Base-by-base conservation (phyloP, 768 basidiomycete species). In the Cystofilobasidium macerans region DNA sequence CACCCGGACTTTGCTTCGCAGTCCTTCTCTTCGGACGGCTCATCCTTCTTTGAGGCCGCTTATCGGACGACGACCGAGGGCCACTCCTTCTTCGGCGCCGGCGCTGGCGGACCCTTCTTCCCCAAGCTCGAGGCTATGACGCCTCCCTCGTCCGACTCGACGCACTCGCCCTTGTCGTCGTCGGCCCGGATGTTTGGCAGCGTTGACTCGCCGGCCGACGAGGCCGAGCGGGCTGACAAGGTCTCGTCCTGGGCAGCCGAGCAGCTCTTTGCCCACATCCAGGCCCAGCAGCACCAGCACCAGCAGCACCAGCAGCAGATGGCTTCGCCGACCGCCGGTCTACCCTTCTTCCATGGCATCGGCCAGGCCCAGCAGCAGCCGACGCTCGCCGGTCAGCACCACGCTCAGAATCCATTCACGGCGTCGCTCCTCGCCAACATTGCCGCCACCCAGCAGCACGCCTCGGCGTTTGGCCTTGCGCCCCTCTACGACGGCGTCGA, bases 281-380 rank as follows among this genome's bases (percentile, higher is more conserved):
- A 38, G 57, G 43, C 65, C 32, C 67, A 65, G 57, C 69, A 68
- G 64, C 47, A 60, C n/a, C 65, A 69, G n/a, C 61, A 45, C 20
- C 62, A 68, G 59, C 33, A 56, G 22, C 59, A 69, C 48, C 64
- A 69, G 53, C 57, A 62, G 22, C 51, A 42, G 35, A 1, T 35
- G 35, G n/a, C 51, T 24, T 22, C 45, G 18, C n/a, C 53, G 35
- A 8, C 13, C 30, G 51, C 22, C 61, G 40, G 8, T 14, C 33
- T 40, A 22, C 18, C 57, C 36, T 48, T 38, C 30, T 33, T 28
- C 30, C 45, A 28, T 35, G 42, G 58, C n/a, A 6, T 38, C 58
- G 36, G 24, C 13, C 26, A 32, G 13, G 12, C 20, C 20, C 38
- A 38, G 24, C 33, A 26, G 58, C 36, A 30, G 26, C 35, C 58